Evolutionary conservation across 768 basidiomycete genomes (phyloP).

Genomic region (Pholiota microspora): DNA sequence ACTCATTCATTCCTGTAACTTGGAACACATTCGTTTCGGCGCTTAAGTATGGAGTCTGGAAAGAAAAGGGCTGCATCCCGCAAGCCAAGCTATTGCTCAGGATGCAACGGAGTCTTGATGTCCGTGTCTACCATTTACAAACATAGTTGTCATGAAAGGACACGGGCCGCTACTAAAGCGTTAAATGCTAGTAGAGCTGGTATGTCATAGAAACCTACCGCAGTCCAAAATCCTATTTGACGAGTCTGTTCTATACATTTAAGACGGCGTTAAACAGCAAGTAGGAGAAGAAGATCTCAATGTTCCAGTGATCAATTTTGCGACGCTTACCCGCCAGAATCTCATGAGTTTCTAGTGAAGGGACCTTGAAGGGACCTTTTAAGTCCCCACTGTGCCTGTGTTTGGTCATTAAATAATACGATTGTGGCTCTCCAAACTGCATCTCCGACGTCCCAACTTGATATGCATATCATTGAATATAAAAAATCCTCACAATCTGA

Average conservation of each 20-base stretch:
- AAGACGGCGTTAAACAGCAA: not conserved
- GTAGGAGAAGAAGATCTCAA: not conserved
- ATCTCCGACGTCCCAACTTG: too few species aligned
- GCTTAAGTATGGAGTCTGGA: not conserved
- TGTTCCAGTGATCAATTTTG: too few species aligned
- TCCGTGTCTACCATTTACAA: not conserved
- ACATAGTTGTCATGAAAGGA: not conserved
- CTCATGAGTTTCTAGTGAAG: too few species aligned
- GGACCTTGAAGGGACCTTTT: too few species aligned
- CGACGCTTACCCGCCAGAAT: too few species aligned
- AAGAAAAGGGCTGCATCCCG: conserved; percentile 3
- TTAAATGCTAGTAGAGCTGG: not conserved
- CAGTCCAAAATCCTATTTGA: not conserved
- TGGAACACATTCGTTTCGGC: not conserved
- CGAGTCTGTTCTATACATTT: not conserved
- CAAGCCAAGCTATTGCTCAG: conserved; percentile 1
- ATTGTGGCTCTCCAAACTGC: too few species aligned
- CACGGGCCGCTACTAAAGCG: not conserved
- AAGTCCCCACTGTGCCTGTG: too few species aligned
- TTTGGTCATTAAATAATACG: too few species aligned
- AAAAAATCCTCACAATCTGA: too few species aligned
- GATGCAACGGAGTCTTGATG: not conserved
- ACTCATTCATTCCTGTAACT: not conserved
- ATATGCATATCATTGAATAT: too few species aligned
- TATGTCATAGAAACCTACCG: not conserved